phyloP scores from a whole-genome alignment of 768 basidiomycete species.

The Cantharellus anzutake region DNA sequence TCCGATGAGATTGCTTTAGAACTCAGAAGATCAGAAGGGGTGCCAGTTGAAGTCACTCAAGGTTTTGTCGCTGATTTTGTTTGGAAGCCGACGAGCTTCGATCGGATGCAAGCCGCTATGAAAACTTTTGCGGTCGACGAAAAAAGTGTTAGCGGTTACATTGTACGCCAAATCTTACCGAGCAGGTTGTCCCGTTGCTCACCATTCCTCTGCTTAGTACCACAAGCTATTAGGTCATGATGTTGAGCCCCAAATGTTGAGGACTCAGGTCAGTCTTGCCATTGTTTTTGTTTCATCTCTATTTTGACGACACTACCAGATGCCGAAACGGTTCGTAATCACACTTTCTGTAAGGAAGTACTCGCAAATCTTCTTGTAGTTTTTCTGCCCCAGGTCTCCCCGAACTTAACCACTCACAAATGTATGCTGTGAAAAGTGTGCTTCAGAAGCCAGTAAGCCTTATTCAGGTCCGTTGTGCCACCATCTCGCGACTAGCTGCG shows the following conservation, averaged over 20 bases:
- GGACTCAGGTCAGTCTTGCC: slow-evolving; percentile 13
- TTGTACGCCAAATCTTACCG: slow-evolving; percentile 33
- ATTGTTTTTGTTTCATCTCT: slow-evolving; percentile 9
- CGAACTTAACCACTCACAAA: slow-evolving; percentile 97
- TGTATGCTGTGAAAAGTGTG: slow-evolving; percentile 99
- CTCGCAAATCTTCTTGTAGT: slow-evolving; percentile 10
- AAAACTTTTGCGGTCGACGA: slow-evolving; percentile 99
- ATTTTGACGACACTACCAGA: slow-evolving; percentile 33
- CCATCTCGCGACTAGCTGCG: not conserved
- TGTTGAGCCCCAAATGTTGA: slow-evolving; percentile 69
- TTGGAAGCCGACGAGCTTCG: slow-evolving; percentile 99
- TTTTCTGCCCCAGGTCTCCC: slow-evolving; percentile 96
- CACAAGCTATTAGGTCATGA: slow-evolving; percentile 98
- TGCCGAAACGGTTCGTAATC: slow-evolving; percentile 57
- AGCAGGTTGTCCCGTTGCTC: not conserved
- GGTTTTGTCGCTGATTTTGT: slow-evolving; percentile 98
- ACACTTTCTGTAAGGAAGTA: not conserved
- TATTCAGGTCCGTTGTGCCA: slow-evolving; percentile 43
- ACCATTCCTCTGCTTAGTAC: slow-evolving; percentile 34
- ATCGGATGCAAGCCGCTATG: slow-evolving; percentile 98
- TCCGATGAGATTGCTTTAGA: slow-evolving; percentile 97
- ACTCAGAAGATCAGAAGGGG: slow-evolving; percentile 73
- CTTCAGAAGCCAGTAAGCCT: slow-evolving; percentile 93
- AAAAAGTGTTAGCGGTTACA: slow-evolving; percentile 97
- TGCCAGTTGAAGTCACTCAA: slow-evolving; percentile 84